Evolutionary conservation across 768 basidiomycete species (phyloP).

Genomic region (Chalciporus chontae): DNA sequence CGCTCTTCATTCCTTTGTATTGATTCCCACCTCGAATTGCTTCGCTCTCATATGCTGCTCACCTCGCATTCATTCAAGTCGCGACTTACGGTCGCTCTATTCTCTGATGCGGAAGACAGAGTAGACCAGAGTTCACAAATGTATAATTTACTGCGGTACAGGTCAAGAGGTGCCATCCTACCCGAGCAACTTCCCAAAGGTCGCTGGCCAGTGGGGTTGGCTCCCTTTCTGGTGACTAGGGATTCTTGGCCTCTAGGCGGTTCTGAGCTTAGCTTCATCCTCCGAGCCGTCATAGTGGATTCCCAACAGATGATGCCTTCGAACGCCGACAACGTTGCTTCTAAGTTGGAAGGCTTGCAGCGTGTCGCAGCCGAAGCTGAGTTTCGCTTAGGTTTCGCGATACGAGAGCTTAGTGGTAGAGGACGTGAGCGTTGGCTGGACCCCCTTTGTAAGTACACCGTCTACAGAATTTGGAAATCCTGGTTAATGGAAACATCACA

Average conservation of each 20-base stretch:
- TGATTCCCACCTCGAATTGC: conserved; percentile 59
- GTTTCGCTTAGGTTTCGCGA: conserved; percentile 78
- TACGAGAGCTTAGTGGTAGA: conserved; percentile 65
- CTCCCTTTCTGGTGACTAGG: conserved; percentile 65
- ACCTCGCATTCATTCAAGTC: conserved; percentile 71
- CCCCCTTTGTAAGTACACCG: conserved; percentile 63
- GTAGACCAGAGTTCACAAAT: conserved; percentile 30
- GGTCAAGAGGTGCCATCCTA: conserved; percentile 9
- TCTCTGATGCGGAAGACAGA: conserved; percentile 65
- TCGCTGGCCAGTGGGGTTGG: conserved; percentile 69
- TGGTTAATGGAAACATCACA: conserved; percentile 8
- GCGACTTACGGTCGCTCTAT: conserved; percentile 67
- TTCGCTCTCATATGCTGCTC: conserved; percentile 74
- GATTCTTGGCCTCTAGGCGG: conserved; percentile 87
- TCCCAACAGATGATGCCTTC: conserved; percentile 45
- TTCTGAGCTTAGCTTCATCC: conserved; percentile 76
- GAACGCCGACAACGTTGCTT: conserved; percentile 18
- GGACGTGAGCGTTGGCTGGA: conserved; percentile 77
- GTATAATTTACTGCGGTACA: conserved; percentile 23
- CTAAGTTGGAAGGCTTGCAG: conserved; percentile 34
- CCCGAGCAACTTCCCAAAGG: conserved; percentile 19
- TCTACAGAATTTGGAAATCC: not conserved
- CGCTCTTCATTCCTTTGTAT: conserved; percentile 64
- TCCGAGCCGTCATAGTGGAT: conserved; percentile 83
- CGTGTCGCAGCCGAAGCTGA: conserved; percentile 58